Evolutionary conservation across 441 rosid genomes (phyloP).

Genomic region (Euphorbia schlechtendalii): DNA sequence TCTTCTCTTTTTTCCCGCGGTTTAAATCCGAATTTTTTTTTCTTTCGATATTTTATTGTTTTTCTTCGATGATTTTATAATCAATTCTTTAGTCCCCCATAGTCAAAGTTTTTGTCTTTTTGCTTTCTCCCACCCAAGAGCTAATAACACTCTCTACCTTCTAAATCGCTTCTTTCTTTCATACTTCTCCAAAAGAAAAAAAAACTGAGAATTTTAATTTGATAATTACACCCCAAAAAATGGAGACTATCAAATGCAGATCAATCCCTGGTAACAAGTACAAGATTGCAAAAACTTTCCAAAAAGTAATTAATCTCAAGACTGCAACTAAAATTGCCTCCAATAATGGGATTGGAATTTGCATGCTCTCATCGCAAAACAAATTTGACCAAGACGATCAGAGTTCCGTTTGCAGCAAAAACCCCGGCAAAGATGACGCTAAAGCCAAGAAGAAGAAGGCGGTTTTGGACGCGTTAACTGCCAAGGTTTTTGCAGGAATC

Average conservation of each 20-base stretch:
- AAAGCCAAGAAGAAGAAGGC: slow-evolving; percentile 36
- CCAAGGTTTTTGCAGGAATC: slow-evolving; percentile 64
- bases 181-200: slow-evolving; percentile 16
- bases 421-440: slow-evolving; percentile 15
- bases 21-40: slow-evolving; percentile 25
- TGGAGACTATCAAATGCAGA: slow-evolving; percentile 58
- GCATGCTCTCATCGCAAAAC: slow-evolving; percentile 48
- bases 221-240: slow-evolving; percentile 9
- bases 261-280: slow-evolving; percentile 44
- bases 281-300: slow-evolving; percentile 62
- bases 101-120: slow-evolving; percentile 29
- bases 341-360: slow-evolving; percentile 64
- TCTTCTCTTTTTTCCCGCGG: slow-evolving; percentile 30
- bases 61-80: not conserved
- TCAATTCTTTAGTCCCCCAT: slow-evolving; percentile 11
- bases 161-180: slow-evolving; percentile 3
- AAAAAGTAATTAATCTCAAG: slow-evolving; percentile 54
- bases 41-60: not conserved
- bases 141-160: slow-evolving; percentile 19
- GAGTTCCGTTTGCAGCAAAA: slow-evolving; percentile 4
- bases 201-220: slow-evolving; percentile 2
- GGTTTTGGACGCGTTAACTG: slow-evolving; percentile 57
- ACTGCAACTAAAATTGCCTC: slow-evolving; percentile 49
- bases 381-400: slow-evolving; percentile 29
- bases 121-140: not conserved